These are phyloP conservation scores for Microdochium paspali DNA, from an alignment of 2,329 filamentous ascomycete genomes.

Conservation along the genomic window DNA sequence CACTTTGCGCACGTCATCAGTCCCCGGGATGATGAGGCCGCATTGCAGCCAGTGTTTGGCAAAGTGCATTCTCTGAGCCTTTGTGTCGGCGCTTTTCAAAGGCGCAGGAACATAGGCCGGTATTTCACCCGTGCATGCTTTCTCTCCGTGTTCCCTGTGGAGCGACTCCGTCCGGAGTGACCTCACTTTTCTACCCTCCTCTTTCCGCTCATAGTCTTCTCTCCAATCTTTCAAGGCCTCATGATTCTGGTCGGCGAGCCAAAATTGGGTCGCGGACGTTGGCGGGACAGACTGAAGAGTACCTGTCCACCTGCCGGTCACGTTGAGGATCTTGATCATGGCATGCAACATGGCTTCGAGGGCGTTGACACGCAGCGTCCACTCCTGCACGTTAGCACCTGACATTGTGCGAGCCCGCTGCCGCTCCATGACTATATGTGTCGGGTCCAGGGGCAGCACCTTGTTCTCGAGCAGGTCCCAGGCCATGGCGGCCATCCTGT, in stretches of 20 bases:
- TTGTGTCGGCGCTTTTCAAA: constrained; percentile 23
- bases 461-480: constrained; percentile 21
- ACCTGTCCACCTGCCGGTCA: constrained; percentile 30
- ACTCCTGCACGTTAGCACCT: constrained; percentile 60
- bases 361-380: constrained; percentile 75
- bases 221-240: constrained; percentile 7
- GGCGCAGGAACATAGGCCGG: too few species aligned
- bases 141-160: too few species aligned
- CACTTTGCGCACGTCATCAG: background rate
- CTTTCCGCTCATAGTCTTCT: constrained; percentile 9
- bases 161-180: too few species aligned
- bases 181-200: constrained; percentile 18
- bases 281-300: constrained; percentile 30
- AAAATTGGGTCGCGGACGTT: constrained; percentile 22
- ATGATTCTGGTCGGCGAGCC: constrained; percentile 5
- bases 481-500: constrained; percentile 22
- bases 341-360: constrained; percentile 77
- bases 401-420: constrained; percentile 56
- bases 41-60: background rate
- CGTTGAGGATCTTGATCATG: constrained; percentile 46
- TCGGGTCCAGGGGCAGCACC: constrained; percentile 44
- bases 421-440: constrained; percentile 59
- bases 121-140: too few species aligned
- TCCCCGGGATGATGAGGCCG: background rate
- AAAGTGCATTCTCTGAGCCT: constrained; percentile 18